Evolutionary conservation across 805 yeast species (phyloP).

Genomic region (Candida arabinofermentans): DNA sequence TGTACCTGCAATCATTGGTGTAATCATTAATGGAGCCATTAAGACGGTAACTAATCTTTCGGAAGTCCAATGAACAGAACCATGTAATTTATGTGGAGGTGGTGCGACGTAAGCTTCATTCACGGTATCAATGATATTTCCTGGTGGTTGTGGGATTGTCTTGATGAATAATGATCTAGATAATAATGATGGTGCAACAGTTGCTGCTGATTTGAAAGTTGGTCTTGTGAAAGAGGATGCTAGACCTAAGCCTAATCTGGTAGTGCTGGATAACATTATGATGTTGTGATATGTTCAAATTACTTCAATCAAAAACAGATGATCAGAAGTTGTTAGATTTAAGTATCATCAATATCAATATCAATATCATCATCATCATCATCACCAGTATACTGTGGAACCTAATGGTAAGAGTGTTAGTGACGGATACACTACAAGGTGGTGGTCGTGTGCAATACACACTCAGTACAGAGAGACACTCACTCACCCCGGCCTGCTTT

Average conservation of each 20-base stretch:
- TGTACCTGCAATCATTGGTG: constrained; percentile 57
- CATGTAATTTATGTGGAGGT: constrained; percentile 50
- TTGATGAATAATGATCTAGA: constrained; percentile 21
- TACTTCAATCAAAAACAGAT: too few relatives aligned
- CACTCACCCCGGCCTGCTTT: neutral
- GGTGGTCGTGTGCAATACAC: neutral
- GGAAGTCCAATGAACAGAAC: constrained; percentile 71
- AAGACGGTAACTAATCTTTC: constrained; percentile 60
- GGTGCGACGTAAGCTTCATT: constrained; percentile 70
- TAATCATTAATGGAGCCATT: constrained; percentile 57
- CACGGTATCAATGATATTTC: constrained; percentile 64
- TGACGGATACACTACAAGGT: neutral
- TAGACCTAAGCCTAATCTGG: constrained; percentile 26
- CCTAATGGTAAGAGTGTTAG: too few relatives aligned
- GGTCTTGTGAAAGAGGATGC: constrained; percentile 3
- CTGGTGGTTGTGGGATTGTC: constrained; percentile 60
- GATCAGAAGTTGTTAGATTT: too few relatives aligned
- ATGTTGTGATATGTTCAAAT: neutral
- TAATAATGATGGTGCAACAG: constrained; percentile 11
- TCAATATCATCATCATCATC: too few relatives aligned
- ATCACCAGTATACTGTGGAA: too few relatives aligned
- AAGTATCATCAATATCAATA: too few relatives aligned
- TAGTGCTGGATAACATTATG: constrained; percentile 11
- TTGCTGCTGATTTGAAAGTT: constrained; percentile 4
- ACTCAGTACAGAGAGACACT: too few relatives aligned